Conservation (phyloP, 148 eudicot genomes). For the Cornus florida region DNA sequence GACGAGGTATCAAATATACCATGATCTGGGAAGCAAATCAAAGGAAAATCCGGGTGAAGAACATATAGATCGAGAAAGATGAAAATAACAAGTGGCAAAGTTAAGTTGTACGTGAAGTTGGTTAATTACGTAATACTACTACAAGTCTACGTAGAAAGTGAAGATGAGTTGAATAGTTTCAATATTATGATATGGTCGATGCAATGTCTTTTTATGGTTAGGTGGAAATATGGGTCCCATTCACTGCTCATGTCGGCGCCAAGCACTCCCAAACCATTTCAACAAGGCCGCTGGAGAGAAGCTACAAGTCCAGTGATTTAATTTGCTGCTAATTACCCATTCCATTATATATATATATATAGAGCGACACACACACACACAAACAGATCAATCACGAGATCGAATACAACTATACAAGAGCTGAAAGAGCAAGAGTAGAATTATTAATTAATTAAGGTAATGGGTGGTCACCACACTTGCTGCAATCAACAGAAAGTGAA, state of each 20-base stretch:
- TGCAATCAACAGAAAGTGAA: conserved; percentile 98
- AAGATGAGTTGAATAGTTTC: background rate
- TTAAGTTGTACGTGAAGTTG: conserved; percentile 21
- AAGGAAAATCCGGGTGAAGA: no score
- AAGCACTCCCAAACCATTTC: background rate
- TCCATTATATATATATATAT: background rate
- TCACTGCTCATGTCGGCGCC: background rate
- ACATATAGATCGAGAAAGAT: no score
- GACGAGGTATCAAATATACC: no score
- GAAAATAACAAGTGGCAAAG: background rate
- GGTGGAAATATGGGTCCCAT: conserved; percentile 30
- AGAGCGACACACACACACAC: no score
- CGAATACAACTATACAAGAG: background rate
- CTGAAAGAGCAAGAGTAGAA: no score
- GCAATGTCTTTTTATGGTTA: conserved; percentile 45
- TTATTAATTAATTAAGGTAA: conserved; percentile 1
- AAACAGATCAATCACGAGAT: background rate
- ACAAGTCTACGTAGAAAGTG: conserved; percentile 36
- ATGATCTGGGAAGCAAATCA: no score
- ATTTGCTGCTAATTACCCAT: background rate
- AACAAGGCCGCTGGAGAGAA: background rate
- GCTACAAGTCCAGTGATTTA: no score
- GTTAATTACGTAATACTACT: conserved; percentile 23
- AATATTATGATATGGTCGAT: conserved; percentile 20
- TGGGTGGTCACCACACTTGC: conserved; percentile 96